These are phyloP conservation scores for Penicillium psychrofluorescens DNA, from an alignment of 495 filamentous ascomycete genomes.

Conservation along the genomic window DNA sequence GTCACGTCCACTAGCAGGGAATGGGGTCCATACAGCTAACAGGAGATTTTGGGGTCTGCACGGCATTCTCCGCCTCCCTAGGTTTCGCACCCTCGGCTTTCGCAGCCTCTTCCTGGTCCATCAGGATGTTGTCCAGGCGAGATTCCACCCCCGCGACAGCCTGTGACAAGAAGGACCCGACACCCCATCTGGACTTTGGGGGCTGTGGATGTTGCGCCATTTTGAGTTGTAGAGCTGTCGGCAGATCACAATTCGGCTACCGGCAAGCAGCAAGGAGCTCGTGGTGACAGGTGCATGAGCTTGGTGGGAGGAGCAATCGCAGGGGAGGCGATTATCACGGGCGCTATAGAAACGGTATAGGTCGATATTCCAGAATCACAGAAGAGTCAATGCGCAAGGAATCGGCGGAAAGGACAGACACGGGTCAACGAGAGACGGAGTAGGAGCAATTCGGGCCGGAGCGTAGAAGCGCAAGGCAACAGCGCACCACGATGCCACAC, in stretches of 20 bases:
- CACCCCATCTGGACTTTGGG: slow-evolving; percentile 36
- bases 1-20: neutral
- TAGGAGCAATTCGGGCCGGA: too few species aligned
- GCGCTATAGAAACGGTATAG: too few species aligned
- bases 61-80: slow-evolving; percentile 9
- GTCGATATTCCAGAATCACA: too few species aligned
- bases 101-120: slow-evolving; percentile 55
- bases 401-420: too few species aligned
- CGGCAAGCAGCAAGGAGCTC: slow-evolving; percentile 11
- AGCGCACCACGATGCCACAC: slow-evolving; percentile 7
- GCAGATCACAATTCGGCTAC: slow-evolving; percentile 4
- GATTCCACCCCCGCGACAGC: slow-evolving; percentile 93
- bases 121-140: slow-evolving; percentile 82
- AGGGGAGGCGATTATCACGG: neutral
- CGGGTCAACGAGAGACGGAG: slow-evolving; percentile 6
- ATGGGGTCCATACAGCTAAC: slow-evolving; percentile 12
- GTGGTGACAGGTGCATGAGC: slow-evolving; percentile 20
- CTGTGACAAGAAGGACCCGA: slow-evolving; percentile 78
- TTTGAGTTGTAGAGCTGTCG: slow-evolving; percentile 3
- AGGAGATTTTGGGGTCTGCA: slow-evolving; percentile 10
- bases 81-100: slow-evolving; percentile 17
- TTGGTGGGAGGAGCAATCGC: slow-evolving; percentile 5
- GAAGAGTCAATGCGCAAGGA: neutral
- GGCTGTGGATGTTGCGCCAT: slow-evolving; percentile 34
- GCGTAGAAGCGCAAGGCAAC: slow-evolving; percentile 7